Conservation (phyloP, 2,329 filamentous ascomycete species). For the Zelopaecilomyces penicillatus region DNA sequence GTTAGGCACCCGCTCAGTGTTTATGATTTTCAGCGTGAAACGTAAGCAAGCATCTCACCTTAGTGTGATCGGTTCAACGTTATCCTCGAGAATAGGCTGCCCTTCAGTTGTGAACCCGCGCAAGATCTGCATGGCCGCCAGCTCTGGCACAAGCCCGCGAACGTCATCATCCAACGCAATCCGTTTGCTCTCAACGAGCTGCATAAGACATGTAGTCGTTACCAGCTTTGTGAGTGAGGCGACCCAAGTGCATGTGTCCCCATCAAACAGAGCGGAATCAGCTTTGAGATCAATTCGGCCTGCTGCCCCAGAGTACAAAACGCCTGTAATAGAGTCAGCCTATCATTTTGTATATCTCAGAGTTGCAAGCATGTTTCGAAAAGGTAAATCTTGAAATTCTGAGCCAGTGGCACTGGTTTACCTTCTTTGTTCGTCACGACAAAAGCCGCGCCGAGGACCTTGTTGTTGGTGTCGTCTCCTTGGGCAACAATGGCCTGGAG, state of each 20-base stretch:
- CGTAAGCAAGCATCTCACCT: conserved; percentile 15
- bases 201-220: conserved; percentile 28
- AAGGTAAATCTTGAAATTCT: not conserved
- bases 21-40: not conserved
- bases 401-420: conserved; percentile 2
- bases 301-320: conserved; percentile 27
- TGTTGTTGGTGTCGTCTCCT: conserved; percentile 21
- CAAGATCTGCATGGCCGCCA: conserved; percentile 26
- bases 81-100: conserved; percentile 29
- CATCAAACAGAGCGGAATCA: conserved; percentile 21
- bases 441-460: conserved; percentile 29
- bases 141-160: conserved; percentile 24
- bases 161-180: conserved; percentile 30
- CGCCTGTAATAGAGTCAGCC: conserved; percentile 12
- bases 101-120: conserved; percentile 27
- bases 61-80: conserved; percentile 29
- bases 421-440: conserved; percentile 25
- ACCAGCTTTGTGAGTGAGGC: conserved; percentile 38
- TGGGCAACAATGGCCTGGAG: conserved; percentile 21
- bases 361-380: not conserved
- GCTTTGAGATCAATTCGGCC: conserved; percentile 26
- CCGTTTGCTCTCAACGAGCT: conserved; percentile 28
- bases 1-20: not conserved
- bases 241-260: conserved; percentile 26
- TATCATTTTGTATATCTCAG: not conserved